Base-by-base conservation (phyloP, 2,329 filamentous ascomycete species). In the Plectosphaerella plurivora region DNA sequence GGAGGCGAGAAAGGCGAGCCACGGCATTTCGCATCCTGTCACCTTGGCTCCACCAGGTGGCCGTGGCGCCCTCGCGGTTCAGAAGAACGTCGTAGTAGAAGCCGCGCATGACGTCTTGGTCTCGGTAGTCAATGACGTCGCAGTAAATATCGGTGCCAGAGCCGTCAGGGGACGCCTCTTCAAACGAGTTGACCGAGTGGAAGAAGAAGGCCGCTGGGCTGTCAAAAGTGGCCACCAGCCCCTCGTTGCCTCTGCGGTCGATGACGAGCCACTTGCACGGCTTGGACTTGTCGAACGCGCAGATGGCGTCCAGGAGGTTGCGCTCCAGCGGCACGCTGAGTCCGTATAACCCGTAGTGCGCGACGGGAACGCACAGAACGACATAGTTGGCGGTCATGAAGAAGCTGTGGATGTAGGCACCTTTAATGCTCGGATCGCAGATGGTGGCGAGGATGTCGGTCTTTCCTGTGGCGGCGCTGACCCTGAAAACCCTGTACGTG, bases 331-430 rank as follows among this genome's bases (percentile, higher is more conserved):
- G 63, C 10, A 91, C 75, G 14, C 76, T 78, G 2, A 85, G 54
- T 0, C 89, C 89, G 10, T 69, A 72, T 59, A 70, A 73, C 2
- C 71, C 76, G 41, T 84, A 75, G 56, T 86, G 83, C 0, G 86
- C 77, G 15, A 82, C 83, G 60, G 88, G 91, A 1, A 94, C 70
- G 62, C 87, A 91, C 5, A 95, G 71, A 0, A 94, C 71, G 2
- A 92, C 82, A 61, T 86, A 88, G 59, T 84, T 82, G 15, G 82
- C 71, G 0, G 88, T 87, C 24, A 95, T 68, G 61, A 91, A 90
- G 60, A 93, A 78, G 9, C 89, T 93, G 69, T 95, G 91, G n/a
- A 95, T 82, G 61, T 94, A 95, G 0, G 88, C 85, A 0, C 87
- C 72, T 2, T 70, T 70, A 3, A 77, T 65, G 35, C 47, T 22